Percentiles rank a stretch among this genome's conserved stretches.
Evolutionary conservation across 305 asterid genomes (phyloP).

Genomic region (Nicotiana rustica): DNA sequence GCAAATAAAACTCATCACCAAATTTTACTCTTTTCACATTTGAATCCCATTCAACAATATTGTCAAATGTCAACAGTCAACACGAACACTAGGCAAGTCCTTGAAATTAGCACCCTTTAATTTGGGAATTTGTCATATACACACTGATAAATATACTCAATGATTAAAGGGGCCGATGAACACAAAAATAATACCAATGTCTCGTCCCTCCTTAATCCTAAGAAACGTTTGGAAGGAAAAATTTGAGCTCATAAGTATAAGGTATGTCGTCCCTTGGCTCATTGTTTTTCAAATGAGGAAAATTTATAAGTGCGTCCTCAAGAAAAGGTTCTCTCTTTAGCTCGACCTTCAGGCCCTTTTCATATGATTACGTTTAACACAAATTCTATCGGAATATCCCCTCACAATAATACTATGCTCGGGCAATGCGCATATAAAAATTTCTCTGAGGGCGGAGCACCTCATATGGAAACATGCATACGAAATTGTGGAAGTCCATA

Average conservation of each 20-base stretch:
- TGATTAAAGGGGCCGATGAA: no score
- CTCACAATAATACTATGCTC: conserved; percentile 64
- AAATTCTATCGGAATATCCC: conserved; percentile 63
- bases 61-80: no score
- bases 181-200: not conserved
- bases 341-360: conserved; percentile 43
- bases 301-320: conserved; percentile 73
- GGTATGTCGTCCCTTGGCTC: conserved; percentile 64
- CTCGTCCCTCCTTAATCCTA: conserved; percentile 59
- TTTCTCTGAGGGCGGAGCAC: conserved; percentile 63
- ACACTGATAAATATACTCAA: no score
- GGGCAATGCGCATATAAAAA: conserved; percentile 81
- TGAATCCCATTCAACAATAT: no score
- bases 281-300: conserved; percentile 72
- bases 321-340: conserved; percentile 54
- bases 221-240: conserved; percentile 62
- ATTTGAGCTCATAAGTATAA: conserved; percentile 47
- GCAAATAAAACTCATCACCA: no score
- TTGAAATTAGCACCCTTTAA: no score
- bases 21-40: no score
- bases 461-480: conserved; percentile 82
- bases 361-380: conserved; percentile 59
- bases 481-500: conserved; percentile 90
- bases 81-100: no score
- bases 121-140: no score